Percentiles rank a stretch among this genome's conserved stretches.
These are phyloP conservation scores for Fusarium sp. DNA, from an alignment of 2,329 filamentous ascomycete genomes.

Conservation along the genomic window DNA sequence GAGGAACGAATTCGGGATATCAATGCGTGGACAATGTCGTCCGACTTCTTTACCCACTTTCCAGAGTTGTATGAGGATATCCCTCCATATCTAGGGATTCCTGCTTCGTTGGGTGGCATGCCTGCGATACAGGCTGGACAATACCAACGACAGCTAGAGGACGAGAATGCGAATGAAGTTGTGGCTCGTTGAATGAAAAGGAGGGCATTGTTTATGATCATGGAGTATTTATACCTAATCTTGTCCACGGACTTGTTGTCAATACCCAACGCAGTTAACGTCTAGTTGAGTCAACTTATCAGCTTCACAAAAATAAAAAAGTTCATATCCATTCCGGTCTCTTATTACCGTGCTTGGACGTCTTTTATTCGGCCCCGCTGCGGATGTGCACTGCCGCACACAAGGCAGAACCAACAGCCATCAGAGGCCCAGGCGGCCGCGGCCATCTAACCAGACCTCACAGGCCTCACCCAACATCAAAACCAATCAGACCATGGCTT, in stretches of 20 bases:
- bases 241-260: too few relatives aligned
- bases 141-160: neutral
- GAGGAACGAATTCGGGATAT: conserved; percentile 48
- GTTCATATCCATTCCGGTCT: too few relatives aligned
- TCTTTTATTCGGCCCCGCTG: neutral
- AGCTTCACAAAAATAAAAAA: too few relatives aligned
- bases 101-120: neutral
- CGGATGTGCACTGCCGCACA: neutral
- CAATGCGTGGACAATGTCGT: conserved; percentile 49
- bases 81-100: conserved; percentile 27
- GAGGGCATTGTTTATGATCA: too few relatives aligned
- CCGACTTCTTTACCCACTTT: conserved; percentile 47
- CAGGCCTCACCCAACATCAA: neutral
- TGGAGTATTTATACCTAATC: too few relatives aligned
- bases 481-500: neutral
- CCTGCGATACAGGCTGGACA: neutral
- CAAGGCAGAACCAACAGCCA: neutral
- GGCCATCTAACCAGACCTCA: neutral
- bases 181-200: too few relatives aligned
- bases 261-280: too few relatives aligned
- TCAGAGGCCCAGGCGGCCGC: neutral
- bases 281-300: too few relatives aligned
- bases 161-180: neutral
- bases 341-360: too few relatives aligned
- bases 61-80: conserved; percentile 54